Conservation (phyloP, 371 early-diverging fungal genomes). For the Smittium culicis region DNA sequence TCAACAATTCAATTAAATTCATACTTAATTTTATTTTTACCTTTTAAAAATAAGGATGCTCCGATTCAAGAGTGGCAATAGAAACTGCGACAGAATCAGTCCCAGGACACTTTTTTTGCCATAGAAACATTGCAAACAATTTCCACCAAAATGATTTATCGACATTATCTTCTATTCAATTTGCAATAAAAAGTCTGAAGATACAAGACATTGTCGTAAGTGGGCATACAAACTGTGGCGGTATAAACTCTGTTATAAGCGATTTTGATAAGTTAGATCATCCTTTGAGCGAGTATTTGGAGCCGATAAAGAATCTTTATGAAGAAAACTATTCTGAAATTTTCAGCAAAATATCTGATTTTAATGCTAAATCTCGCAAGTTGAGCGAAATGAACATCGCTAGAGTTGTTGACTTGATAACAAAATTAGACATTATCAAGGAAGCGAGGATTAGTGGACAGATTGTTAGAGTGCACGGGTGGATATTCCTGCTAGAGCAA, state of each 20-base stretch:
- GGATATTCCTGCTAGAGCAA: conserved; percentile 64
- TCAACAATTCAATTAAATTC: no score
- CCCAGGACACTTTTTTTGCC: conserved; percentile 88
- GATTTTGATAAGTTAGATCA: conserved; percentile 22
- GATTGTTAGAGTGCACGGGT: conserved; percentile 67
- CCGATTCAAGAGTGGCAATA: no score
- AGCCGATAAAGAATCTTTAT: conserved; percentile 63
- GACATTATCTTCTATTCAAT: conserved; percentile 73
- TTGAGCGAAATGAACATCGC: conserved; percentile 63
- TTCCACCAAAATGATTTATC: conserved; percentile 62
- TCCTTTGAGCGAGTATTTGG: conserved; percentile 39
- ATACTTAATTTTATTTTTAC: no score
- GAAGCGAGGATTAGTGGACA: conserved; percentile 72
- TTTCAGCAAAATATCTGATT: conserved; percentile 29
- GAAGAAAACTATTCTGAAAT: conserved; percentile 35
- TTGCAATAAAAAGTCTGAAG: conserved; percentile 77
- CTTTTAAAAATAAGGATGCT: no score
- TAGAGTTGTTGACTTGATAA: conserved; percentile 54
- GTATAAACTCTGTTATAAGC: conserved; percentile 66
- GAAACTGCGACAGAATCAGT: no score
- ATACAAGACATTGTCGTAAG: conserved; percentile 78
- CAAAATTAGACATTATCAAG: conserved; percentile 58
- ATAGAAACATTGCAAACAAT: conserved; percentile 91
- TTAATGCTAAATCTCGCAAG: conserved; percentile 33
- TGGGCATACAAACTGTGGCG: conserved; percentile 78